Evolutionary conservation across 345 rosid species (phyloP), one percentile per base, ranked within the genome.

Genomic region (Gossypium bickii): DNA sequence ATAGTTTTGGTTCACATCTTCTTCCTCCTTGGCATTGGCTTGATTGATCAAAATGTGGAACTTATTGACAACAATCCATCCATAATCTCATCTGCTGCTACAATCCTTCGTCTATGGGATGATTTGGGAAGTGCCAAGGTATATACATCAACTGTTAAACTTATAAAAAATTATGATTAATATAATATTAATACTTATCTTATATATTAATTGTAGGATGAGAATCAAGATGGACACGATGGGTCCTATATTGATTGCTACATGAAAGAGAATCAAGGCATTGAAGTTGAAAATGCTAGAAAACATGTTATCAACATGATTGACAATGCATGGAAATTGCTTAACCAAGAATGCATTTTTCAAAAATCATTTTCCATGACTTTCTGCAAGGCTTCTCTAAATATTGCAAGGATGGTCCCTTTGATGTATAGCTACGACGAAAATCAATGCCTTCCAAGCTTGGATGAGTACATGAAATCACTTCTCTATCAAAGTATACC

Each of bases 111-210:
- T 11, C 86, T 86, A 0, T 89, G 89, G 88, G 90, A 91, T 77
- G 88, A 87, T 68, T 79, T 88, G 41, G 90, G 90, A 80, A 87
- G 84, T 78, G 87, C 90, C 57, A 70, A 86, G 86, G 95, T 83
- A 74, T 1, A 12, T 2, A 58, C 41, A 34, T 34, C 1, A 34
- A 34, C 7, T 4, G 41, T 34, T 34, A 34, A 34, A 1, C 7
- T 34, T 34, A 34, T 34, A 5, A 34, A 34, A 34, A 34, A 34
- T 4, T 34, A 4, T 34, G 41, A 34, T 34, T 34, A 5, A 34
- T 34, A 34, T 1, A 34, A 34, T 34, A 34, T 1, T 34, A 34
- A 34, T 34, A 34, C 12, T 55, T 1, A 6, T 0, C 8, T 16
- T n/a, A 18, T 16, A 34, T 20, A 57, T 12, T 16, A 16, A 49